A percentile compares a stretch with the other conserved stretches of the same genome.
Evolutionary conservation across 2,329 filamentous ascomycete genomes (phyloP).

Genomic region (Exophiala sideris): DNA sequence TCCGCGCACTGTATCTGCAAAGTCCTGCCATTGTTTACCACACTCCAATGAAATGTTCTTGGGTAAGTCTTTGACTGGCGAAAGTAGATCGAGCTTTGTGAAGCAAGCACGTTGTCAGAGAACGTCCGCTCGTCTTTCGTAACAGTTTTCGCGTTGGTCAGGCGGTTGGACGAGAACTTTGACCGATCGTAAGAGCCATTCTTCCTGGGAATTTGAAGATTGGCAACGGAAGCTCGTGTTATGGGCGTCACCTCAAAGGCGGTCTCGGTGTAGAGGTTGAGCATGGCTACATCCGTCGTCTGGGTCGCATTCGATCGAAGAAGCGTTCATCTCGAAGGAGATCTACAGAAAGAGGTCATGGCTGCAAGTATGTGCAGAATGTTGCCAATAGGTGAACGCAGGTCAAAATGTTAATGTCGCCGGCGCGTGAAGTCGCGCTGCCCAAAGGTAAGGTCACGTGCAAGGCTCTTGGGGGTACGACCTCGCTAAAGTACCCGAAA

Average conservation of each 20-base stretch:
- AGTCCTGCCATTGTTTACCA: conserved; percentile 73
- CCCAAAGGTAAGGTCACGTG: no score
- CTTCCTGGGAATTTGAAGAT: conserved; percentile 21
- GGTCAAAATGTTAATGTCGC: no score
- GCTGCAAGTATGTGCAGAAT: no score
- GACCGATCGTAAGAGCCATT: conserved; percentile 25
- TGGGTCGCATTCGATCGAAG: conserved; percentile 14
- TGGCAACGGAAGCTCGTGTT: conserved; percentile 13
- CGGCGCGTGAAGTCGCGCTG: no score
- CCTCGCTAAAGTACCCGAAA: no score
- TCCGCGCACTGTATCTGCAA: conserved; percentile 83
- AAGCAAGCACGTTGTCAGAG: conserved; percentile 68
- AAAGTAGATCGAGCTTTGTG: conserved; percentile 79
- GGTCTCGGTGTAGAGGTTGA: conserved; percentile 29
- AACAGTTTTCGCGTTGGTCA: conserved; percentile 1
- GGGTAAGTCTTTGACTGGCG: conserved; percentile 72
- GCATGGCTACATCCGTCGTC: conserved; percentile 19
- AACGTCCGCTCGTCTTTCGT: conserved; percentile 61
- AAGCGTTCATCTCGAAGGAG: neutral
- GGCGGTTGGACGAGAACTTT: conserved; percentile 16
- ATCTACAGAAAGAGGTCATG: no score
- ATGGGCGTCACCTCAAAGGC: conserved; percentile 24
- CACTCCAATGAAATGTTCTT: conserved; percentile 84
- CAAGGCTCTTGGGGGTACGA: no score
- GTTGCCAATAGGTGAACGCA: no score